These are phyloP conservation scores for Iberis pinnata DNA, from an alignment of 345 rosid species.

Conservation along the genomic window DNA sequence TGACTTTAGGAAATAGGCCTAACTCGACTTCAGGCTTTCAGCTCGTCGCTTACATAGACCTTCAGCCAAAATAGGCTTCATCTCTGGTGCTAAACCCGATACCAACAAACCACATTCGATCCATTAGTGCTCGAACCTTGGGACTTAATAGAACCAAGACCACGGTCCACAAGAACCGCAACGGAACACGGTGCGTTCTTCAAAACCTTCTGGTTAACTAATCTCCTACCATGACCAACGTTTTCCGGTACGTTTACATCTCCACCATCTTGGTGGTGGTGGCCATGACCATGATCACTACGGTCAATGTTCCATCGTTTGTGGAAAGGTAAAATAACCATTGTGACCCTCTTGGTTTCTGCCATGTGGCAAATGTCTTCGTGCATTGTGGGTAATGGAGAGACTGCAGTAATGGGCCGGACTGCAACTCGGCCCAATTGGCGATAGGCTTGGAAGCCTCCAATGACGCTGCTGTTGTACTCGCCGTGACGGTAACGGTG, in stretches of 20 bases:
- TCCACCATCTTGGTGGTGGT: conserved; percentile 22
- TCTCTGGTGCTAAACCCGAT: too few relatives aligned
- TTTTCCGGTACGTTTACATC: conserved; percentile 41
- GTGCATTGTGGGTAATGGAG: conserved; percentile 58
- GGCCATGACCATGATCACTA: conserved; percentile 33
- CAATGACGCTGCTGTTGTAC: conserved; percentile 48
- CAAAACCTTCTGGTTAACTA: conserved; percentile 61
- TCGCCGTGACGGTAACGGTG: conserved; percentile 44
- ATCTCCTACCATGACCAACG: conserved; percentile 73
- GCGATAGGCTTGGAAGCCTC: conserved; percentile 61
- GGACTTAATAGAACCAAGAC: conserved; percentile 43
- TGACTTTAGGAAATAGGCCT: too few relatives aligned
- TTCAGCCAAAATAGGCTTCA: too few relatives aligned
- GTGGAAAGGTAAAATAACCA: conserved; percentile 71
- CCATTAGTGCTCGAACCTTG: conserved; percentile 21
- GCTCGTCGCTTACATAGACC: too few relatives aligned
- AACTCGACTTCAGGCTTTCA: too few relatives aligned
- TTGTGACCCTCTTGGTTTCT: conserved; percentile 46
- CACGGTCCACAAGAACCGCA: conserved; percentile 74
- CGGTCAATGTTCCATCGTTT: conserved; percentile 50
- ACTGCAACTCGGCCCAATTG: conserved; percentile 61
- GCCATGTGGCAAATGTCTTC: conserved; percentile 86
- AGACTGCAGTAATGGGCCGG: conserved; percentile 56
- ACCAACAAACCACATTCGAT: conserved; percentile 10
- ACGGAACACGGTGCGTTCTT: conserved; percentile 70